A percentile compares a stretch with the other conserved stretches of the same genome.
These are phyloP conservation scores for Rhodotorula sp. DNA, from an alignment of 1,284 basidiomycete species.

Conservation along the genomic window DNA sequence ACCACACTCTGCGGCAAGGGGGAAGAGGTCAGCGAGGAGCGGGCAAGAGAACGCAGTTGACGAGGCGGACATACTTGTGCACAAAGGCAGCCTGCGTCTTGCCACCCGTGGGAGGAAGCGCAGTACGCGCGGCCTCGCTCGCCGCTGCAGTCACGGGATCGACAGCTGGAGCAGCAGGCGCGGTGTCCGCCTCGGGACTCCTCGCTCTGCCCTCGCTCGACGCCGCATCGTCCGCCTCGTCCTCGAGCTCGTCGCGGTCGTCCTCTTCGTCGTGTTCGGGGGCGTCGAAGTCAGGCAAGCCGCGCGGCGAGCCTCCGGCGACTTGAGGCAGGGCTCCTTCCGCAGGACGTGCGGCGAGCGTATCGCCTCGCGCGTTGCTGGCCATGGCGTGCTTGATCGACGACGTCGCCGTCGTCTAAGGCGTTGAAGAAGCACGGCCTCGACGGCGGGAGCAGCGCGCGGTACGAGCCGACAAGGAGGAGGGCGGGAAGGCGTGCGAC, in stretches of 20 bases:
- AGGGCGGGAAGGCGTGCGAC: too few relatives aligned
- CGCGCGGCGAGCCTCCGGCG: not conserved
- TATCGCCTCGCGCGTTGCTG: not conserved
- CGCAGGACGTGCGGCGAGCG: not conserved
- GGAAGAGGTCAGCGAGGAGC: not conserved
- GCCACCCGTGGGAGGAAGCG: not conserved
- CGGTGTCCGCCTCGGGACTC: not conserved
- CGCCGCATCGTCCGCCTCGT: slow-evolving; percentile 20
- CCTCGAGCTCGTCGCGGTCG: slow-evolving; percentile 20
- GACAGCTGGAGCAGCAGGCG: not conserved
- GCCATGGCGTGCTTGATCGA: not conserved
- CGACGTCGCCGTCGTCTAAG: not conserved
- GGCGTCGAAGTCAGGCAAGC: not conserved
- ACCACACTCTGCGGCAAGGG: slow-evolving; percentile 4
- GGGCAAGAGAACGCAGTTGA: not conserved
- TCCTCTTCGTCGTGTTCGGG: not conserved
- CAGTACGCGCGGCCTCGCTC: not conserved
- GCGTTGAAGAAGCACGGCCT: not conserved
- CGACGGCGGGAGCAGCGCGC: too few relatives aligned
- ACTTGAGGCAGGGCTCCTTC: not conserved
- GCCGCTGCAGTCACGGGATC: not conserved
- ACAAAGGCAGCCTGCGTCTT: slow-evolving; percentile 29
- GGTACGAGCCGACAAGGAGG: too few relatives aligned
- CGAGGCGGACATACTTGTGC: slow-evolving; percentile 17
- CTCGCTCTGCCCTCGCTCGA: slow-evolving; percentile 4